These are phyloP conservation scores for Pluteus cervinus DNA, from an alignment of 768 basidiomycete species.

Conservation along the genomic window DNA sequence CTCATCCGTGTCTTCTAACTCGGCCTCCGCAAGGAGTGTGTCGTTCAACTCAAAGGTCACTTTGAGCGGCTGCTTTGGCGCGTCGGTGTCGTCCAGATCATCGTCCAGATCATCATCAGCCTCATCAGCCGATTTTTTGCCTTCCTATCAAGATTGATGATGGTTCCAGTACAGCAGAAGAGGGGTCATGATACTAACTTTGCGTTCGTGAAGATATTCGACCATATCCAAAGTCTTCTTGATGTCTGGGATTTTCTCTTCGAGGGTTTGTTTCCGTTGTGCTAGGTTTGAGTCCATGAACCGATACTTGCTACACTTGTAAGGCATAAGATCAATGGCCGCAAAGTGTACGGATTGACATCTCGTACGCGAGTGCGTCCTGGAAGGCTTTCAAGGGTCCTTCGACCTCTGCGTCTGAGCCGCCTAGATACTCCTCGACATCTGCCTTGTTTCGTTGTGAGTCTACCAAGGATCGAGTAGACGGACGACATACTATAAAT, in stretches of 20 bases:
- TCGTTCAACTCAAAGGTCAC: slow-evolving; percentile 96
- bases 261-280: slow-evolving; percentile 71
- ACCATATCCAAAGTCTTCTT: slow-evolving; percentile 90
- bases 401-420: slow-evolving; percentile 74
- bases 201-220: slow-evolving; percentile 65
- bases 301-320: slow-evolving; percentile 84
- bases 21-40: slow-evolving; percentile 89
- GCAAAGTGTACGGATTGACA: slow-evolving; percentile 9
- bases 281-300: slow-evolving; percentile 92
- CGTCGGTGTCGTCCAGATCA: slow-evolving; percentile 47
- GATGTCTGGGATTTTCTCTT: slow-evolving; percentile 96
- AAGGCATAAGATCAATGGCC: slow-evolving; percentile 16
- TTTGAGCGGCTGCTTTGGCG: slow-evolving; percentile 47
- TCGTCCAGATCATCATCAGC: slow-evolving; percentile 47
- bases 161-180: neutral
- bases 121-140: slow-evolving; percentile 41
- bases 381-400: slow-evolving; percentile 74
- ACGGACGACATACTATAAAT: slow-evolving; percentile 69
- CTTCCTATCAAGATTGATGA: slow-evolving; percentile 39
- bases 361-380: slow-evolving; percentile 86
- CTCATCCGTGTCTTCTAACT: slow-evolving; percentile 78
- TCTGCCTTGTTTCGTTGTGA: slow-evolving; percentile 50
- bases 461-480: neutral
- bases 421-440: slow-evolving; percentile 82
- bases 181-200: slow-evolving; percentile 39